phyloP scores from a whole-genome alignment of 805 yeast genomes.

The Lachancea fermentati region DNA sequence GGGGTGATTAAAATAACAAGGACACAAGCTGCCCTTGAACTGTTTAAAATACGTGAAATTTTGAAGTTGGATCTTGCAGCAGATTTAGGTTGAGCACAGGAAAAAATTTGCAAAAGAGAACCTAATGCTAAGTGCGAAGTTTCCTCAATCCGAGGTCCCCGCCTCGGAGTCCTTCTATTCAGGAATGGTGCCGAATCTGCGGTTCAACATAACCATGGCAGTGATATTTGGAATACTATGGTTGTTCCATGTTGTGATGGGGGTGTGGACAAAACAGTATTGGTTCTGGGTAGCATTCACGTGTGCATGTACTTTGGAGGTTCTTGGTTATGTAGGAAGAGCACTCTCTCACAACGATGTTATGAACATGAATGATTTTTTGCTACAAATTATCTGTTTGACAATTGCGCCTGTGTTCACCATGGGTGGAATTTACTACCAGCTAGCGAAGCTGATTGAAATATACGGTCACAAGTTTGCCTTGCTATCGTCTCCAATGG shows the following conservation, averaged over 20 bases:
- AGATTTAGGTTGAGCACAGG: too few species aligned
- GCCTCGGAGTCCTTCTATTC: constrained; percentile 21
- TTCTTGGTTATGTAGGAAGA: constrained; percentile 65
- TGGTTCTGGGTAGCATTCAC: constrained; percentile 61
- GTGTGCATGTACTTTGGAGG: constrained; percentile 53
- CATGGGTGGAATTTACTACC: constrained; percentile 77
- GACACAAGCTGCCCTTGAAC: too few species aligned
- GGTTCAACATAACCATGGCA: constrained; percentile 55
- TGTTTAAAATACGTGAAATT: too few species aligned
- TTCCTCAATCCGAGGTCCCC: constrained; percentile 1
- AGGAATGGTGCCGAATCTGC: constrained; percentile 45
- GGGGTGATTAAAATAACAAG: too few species aligned
- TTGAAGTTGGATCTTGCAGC: neutral
- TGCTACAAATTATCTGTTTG: constrained; percentile 61
- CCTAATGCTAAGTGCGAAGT: neutral
- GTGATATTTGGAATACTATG: constrained; percentile 48
- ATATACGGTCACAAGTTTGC: constrained; percentile 55
- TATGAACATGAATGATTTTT: constrained; percentile 37
- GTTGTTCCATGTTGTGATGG: constrained; percentile 37
- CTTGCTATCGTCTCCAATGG: constrained; percentile 30
- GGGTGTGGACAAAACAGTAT: constrained; percentile 46
- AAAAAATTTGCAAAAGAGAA: too few species aligned
- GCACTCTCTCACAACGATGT: constrained; percentile 39
- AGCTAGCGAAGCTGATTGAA: constrained; percentile 60
- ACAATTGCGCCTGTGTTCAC: constrained; percentile 79